A percentile compares a stretch with the other conserved stretches of the same genome.
These are phyloP conservation scores for Xylaria venustula DNA, from an alignment of 495 filamentous ascomycete species.

Conservation along the genomic window DNA sequence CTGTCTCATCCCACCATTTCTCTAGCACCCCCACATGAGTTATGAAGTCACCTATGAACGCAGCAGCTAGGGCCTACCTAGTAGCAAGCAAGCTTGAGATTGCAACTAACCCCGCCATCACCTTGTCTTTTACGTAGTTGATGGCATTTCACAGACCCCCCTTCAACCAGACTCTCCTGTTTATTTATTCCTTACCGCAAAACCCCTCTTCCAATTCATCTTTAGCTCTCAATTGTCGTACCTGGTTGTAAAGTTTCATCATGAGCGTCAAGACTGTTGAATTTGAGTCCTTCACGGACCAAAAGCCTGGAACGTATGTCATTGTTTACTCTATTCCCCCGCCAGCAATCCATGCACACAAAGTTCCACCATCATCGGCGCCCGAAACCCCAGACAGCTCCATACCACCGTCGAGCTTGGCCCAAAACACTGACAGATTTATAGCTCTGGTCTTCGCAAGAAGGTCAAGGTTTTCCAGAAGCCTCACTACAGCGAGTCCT, in stretches of 20 bases:
- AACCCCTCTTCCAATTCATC: background rate
- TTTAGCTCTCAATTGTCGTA: background rate
- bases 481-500: constrained; percentile 91
- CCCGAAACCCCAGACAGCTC: background rate
- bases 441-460: constrained; percentile 93
- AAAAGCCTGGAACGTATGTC: constrained; percentile 98
- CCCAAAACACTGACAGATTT: constrained; percentile 23
- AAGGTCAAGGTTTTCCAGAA: constrained; percentile 98
- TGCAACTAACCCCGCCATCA: constrained; percentile 9
- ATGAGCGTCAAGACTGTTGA: constrained; percentile 78
- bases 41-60: background rate
- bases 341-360: constrained; percentile 8
- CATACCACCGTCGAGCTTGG: background rate
- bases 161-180: background rate
- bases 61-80: background rate
- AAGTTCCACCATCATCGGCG: constrained; percentile 17
- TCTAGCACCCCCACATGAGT: constrained; percentile 1
- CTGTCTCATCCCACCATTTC: background rate
- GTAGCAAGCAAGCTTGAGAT: constrained; percentile 1
- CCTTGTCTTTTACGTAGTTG: constrained; percentile 13
- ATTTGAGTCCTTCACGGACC: constrained; percentile 80
- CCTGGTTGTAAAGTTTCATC: background rate
- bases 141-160: constrained; percentile 9
- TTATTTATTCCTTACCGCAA: background rate
- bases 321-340: constrained; percentile 32